phyloP scores from a whole-genome alignment of 106 monocot genomes.

The Phalaenopsis equestris region DNA sequence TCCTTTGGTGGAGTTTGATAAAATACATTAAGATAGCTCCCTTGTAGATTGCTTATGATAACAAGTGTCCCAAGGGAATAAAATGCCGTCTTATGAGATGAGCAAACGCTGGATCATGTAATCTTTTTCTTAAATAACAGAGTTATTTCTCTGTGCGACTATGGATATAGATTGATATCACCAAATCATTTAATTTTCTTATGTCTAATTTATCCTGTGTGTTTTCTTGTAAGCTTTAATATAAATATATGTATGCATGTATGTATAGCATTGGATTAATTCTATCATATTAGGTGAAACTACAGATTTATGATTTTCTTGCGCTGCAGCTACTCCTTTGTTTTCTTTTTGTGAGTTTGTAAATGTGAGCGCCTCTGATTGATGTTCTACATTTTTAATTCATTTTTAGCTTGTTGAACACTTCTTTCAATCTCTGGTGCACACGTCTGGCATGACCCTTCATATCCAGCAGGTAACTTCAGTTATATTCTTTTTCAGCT shows the following conservation, averaged over 20 bases:
- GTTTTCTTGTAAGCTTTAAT: too few relatives aligned
- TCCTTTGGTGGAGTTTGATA: too few relatives aligned
- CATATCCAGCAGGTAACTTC: constrained; percentile 72
- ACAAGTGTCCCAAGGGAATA: too few relatives aligned
- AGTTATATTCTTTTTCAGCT: background rate
- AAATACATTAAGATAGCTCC: too few relatives aligned
- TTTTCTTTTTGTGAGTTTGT: background rate
- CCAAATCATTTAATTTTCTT: too few relatives aligned
- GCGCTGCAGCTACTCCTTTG: background rate
- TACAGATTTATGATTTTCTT: background rate
- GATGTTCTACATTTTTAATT: constrained; percentile 5
- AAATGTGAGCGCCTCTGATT: background rate
- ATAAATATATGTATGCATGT: background rate
- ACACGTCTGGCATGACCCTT: constrained; percentile 97
- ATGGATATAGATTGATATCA: too few relatives aligned
- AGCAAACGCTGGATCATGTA: too few relatives aligned
- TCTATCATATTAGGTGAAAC: background rate
- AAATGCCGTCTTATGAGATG: too few relatives aligned
- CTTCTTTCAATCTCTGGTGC: constrained; percentile 93
- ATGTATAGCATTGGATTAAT: background rate
- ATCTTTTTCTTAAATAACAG: too few relatives aligned
- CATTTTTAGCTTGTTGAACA: constrained; percentile 76
- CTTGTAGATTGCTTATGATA: too few relatives aligned
- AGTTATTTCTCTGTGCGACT: too few relatives aligned
- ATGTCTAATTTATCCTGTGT: too few relatives aligned